A percentile compares a stretch with the other conserved stretches of the same genome.
phyloP scores from a whole-genome alignment of 2,329 filamentous ascomycete genomes.

The Colletotrichum theobromicola region DNA sequence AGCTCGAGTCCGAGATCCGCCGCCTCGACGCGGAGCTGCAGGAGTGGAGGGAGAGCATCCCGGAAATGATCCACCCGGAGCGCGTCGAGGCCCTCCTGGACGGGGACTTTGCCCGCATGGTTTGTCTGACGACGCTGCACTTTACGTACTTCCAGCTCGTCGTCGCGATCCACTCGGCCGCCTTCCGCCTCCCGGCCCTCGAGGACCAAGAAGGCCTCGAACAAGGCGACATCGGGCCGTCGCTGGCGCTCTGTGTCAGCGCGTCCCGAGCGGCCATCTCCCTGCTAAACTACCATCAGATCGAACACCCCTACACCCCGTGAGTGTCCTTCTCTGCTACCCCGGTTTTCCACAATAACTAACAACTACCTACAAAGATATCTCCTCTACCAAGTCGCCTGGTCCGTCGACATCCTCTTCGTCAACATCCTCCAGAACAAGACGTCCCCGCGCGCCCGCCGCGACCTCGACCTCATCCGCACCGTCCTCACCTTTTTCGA shows the following conservation, averaged over 20 bases:
- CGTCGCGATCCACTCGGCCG: slow-evolving; percentile 12
- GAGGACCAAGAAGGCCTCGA: slow-evolving; percentile 12
- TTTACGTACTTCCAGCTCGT: slow-evolving; percentile 19
- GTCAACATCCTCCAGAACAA: slow-evolving; percentile 17
- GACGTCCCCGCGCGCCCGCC: background rate
- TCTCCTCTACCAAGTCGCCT: slow-evolving; percentile 7
- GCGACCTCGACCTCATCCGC: slow-evolving; percentile 16
- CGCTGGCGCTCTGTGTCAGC: slow-evolving; percentile 2
- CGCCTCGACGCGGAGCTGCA: slow-evolving; percentile 10
- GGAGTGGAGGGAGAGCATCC: slow-evolving; percentile 15
- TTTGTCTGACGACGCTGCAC: slow-evolving; percentile 4
- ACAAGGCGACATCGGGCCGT: background rate
- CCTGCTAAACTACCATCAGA: slow-evolving; percentile 11
- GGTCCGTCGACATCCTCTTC: slow-evolving; percentile 17
- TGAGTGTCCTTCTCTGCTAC: background rate
- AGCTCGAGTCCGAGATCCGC: slow-evolving; percentile 16
- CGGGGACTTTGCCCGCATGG: slow-evolving; percentile 8
- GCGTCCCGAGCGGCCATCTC: slow-evolving; percentile 15
- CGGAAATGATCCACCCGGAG: slow-evolving; percentile 15
- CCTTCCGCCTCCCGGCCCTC: background rate
- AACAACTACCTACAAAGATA: background rate
- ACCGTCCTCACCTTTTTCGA: slow-evolving; percentile 14
- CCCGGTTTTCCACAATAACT: background rate
- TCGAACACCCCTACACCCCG: slow-evolving; percentile 9
- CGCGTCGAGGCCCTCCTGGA: slow-evolving; percentile 7